A percentile compares a stretch with the other conserved stretches of the same genome.
phyloP scores from a whole-genome alignment of 208 protist genomes.

The Wallacemonas collosoma region DNA sequence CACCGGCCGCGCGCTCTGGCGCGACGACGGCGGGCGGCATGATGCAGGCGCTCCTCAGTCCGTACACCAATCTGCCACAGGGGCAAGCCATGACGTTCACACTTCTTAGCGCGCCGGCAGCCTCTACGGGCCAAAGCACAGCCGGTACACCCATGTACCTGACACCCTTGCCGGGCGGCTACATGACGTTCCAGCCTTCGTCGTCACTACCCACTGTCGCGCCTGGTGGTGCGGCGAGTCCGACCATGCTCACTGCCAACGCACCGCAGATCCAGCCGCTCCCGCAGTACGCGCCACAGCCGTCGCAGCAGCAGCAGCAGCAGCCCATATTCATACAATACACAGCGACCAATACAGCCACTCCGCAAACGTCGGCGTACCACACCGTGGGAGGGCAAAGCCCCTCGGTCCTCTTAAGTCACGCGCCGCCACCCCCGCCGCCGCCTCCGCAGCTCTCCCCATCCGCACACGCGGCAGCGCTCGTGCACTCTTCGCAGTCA shows the following conservation, averaged over 20 bases:
- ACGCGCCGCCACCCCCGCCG: not conserved
- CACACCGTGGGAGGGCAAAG: not conserved
- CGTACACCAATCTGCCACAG: too few species aligned
- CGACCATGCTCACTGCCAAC: too few species aligned
- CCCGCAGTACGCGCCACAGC: not conserved
- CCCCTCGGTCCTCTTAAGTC: not conserved
- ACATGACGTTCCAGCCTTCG: not conserved
- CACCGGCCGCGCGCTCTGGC: too few species aligned
- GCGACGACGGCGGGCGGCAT: too few species aligned
- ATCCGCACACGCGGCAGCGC: too few species aligned
- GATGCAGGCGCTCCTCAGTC: too few species aligned
- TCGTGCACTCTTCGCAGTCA: too few species aligned
- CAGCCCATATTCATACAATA: conserved; percentile 6
- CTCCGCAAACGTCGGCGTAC: not conserved
- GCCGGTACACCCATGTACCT: not conserved
- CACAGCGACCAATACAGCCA: not conserved
- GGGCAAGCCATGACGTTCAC: too few species aligned
- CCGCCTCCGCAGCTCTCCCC: not conserved
- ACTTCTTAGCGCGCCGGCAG: not conserved
- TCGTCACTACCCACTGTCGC: too few species aligned
- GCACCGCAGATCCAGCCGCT: not conserved
- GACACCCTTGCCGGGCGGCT: not conserved
- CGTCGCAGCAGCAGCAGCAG: conserved; percentile 14
- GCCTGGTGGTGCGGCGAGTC: too few species aligned
- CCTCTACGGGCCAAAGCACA: not conserved